Evolutionary conservation across 202 grass and related monocot genomes (phyloP).

Genomic region (Dendrocalamus latiflorus): DNA sequence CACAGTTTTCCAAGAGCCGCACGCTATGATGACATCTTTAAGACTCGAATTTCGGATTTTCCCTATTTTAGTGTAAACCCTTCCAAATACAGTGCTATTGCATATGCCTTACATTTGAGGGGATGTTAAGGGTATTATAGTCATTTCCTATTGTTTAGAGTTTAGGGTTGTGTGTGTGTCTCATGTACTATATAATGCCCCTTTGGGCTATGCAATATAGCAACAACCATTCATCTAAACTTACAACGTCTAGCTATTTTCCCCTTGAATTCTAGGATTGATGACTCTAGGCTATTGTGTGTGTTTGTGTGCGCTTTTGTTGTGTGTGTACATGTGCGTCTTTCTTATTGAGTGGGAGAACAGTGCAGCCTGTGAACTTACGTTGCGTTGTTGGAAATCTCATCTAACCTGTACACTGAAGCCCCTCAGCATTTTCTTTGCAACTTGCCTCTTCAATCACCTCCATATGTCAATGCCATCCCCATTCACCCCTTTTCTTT

Average conservation of each 20-base stretch:
- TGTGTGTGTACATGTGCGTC: neutral
- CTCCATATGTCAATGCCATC: neutral
- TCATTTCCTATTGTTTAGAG: no score
- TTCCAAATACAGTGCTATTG: no score
- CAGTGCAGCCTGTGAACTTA: neutral
- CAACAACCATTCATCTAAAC: no score
- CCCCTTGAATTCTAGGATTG: neutral
- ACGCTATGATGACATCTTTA: no score
- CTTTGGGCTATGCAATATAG: no score
- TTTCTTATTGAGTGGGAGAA: neutral
- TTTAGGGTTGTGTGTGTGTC: no score
- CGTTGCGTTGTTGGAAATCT: neutral
- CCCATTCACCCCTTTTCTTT: neutral
- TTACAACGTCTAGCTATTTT: neutral
- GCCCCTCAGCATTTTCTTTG: neutral
- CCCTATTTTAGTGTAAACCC: no score
- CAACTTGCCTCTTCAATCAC: neutral
- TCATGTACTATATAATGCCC: no score
- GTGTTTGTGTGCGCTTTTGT: neutral
- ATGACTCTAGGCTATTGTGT: neutral
- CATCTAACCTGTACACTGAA: neutral
- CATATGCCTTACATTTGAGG: no score
- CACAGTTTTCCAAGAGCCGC: no score
- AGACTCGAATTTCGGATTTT: no score
- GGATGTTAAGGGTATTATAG: no score